Conservation (phyloP, 805 yeast species). For the Saccharomycopsis amapae region DNA sequence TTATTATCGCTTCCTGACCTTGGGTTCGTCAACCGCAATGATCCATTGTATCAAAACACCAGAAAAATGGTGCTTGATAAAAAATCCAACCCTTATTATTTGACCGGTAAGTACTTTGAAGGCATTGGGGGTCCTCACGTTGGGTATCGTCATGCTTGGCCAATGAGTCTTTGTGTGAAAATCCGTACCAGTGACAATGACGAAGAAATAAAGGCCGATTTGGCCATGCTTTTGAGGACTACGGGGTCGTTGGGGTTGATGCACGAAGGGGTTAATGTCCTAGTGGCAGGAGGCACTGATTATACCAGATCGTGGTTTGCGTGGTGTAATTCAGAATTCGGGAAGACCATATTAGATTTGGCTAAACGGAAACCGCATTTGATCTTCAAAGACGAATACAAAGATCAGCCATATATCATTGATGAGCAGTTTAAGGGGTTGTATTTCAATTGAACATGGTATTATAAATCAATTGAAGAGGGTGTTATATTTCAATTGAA, state of each 20-base stretch:
- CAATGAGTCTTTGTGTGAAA: conserved; percentile 71
- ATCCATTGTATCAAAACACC: conserved; percentile 68
- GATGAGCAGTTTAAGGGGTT: conserved; percentile 12
- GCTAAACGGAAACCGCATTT: conserved; percentile 68
- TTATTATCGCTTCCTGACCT: conserved; percentile 71
- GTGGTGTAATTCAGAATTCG: conserved; percentile 91
- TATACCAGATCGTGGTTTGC: conserved; percentile 88
- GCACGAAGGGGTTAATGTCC: conserved; percentile 76
- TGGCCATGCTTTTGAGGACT: conserved; percentile 45
- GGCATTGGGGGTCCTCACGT: conserved; percentile 93
- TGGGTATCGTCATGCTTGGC: conserved; percentile 81
- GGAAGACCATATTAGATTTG: conserved; percentile 72
- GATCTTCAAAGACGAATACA: conserved; percentile 43
- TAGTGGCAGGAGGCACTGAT: conserved; percentile 36
- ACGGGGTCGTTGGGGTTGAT: conserved; percentile 75
- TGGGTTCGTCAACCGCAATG: conserved; percentile 48
- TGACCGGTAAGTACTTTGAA: conserved; percentile 52
- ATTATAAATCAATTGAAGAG: conserved; percentile 10
- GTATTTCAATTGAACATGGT: background rate
- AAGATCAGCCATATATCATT: conserved; percentile 13
- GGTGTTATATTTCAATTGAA: background rate
- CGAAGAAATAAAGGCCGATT: conserved; percentile 47
- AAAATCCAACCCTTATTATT: conserved; percentile 71
- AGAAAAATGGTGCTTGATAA: conserved; percentile 65
- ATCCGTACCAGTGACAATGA: conserved; percentile 73